These are phyloP conservation scores for Nematocida minor DNA, from an alignment of 371 early-diverging fungal species.

Conservation along the genomic window DNA sequence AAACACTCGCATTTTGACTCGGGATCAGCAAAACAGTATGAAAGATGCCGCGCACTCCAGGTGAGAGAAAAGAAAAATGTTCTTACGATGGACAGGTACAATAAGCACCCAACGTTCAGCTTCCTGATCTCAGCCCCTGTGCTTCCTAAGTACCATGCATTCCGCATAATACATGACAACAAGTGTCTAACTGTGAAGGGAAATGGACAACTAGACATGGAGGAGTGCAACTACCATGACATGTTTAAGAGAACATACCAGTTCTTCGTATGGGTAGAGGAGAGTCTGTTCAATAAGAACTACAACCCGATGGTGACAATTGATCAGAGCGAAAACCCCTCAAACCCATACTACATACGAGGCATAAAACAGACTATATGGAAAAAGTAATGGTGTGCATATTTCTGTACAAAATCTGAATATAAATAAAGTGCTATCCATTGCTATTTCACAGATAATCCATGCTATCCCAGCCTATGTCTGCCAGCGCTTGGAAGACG, in stretches of 20 bases:
- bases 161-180: neutral
- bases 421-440: no score
- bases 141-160: neutral
- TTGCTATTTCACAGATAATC: no score
- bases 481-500: no score
- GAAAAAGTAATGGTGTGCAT: no score
- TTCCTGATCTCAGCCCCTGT: conserved; percentile 29
- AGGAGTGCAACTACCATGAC: conserved; percentile 19
- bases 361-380: no score
- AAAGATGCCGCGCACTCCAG: neutral
- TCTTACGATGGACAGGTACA: neutral
- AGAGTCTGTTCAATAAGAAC: neutral
- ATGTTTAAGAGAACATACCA: neutral
- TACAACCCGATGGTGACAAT: conserved; percentile 3
- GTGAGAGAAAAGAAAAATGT: neutral
- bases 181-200: conserved; percentile 11
- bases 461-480: neutral
- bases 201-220: neutral
- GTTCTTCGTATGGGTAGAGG: conserved; percentile 35
- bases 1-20: neutral
- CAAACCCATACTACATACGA: conserved; percentile 3
- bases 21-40: neutral
- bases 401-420: no score
- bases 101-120: neutral
- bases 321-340: neutral